phyloP scores from a whole-genome alignment of 2,329 filamentous ascomycete genomes.

The Fusarium temperatum region DNA sequence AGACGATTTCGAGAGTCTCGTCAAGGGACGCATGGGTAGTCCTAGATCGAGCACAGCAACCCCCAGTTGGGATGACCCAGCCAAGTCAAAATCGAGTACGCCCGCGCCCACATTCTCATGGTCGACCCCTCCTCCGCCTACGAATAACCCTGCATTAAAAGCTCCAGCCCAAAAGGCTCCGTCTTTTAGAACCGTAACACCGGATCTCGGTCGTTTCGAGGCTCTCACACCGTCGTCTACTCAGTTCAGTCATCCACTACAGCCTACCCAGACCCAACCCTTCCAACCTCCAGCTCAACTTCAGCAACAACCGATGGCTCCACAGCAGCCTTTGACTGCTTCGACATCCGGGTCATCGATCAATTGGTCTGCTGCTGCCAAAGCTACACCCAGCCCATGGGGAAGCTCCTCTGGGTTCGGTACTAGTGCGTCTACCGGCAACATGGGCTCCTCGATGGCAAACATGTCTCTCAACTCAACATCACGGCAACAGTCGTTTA shows the following conservation, averaged over 20 bases:
- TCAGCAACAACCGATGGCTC: constrained; percentile 32
- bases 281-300: constrained; percentile 41
- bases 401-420: constrained; percentile 49
- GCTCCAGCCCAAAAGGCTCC: constrained; percentile 40
- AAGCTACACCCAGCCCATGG: constrained; percentile 61
- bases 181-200: constrained; percentile 65
- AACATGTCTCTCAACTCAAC: constrained; percentile 58
- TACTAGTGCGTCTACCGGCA: constrained; percentile 25
- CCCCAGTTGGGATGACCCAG: constrained; percentile 60
- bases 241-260: constrained; percentile 70
- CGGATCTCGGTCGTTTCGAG: constrained; percentile 65
- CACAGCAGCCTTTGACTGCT: constrained; percentile 23
- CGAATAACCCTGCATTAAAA: constrained; percentile 46
- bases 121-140: constrained; percentile 67
- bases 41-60: constrained; percentile 52
- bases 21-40: constrained; percentile 70
- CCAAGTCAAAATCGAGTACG: constrained; percentile 49
- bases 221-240: constrained; percentile 66
- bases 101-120: constrained; percentile 68
- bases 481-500: constrained; percentile 60
- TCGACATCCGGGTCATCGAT: constrained; percentile 51
- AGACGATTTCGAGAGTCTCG: constrained; percentile 87
- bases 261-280: constrained; percentile 50
- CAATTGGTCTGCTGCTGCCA: constrained; percentile 59
- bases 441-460: constrained; percentile 56